Percentiles rank a stretch among this genome's conserved stretches.
These are phyloP conservation scores for Spizellomyces sp. DNA, from an alignment of 192 early-diverging fungal species.

Conservation along the genomic window DNA sequence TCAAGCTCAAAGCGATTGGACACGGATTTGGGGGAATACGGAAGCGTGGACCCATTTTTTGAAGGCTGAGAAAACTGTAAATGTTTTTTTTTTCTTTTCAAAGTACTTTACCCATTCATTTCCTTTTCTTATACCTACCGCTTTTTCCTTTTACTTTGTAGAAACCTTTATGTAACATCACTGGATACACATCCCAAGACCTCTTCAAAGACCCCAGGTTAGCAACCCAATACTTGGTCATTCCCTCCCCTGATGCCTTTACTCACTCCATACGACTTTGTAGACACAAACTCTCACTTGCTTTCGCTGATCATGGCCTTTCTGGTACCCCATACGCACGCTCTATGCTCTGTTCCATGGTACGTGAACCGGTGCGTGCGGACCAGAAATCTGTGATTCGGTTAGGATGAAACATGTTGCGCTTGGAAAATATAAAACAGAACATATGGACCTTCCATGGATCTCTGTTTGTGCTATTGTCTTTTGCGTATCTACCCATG, in stretches of 20 bases:
- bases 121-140: too few species aligned
- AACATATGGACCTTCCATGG: too few species aligned
- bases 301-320: neutral
- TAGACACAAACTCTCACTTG: neutral
- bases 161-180: neutral
- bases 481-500: too few species aligned
- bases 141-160: too few species aligned
- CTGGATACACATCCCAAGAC: neutral
- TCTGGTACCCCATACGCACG: neutral
- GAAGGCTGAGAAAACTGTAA: neutral
- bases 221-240: too few species aligned
- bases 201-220: neutral
- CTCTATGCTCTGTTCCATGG: neutral
- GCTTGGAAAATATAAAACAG: too few species aligned
- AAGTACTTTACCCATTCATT: neutral
- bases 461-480: too few species aligned
- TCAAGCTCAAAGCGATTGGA: neutral
- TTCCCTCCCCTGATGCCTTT: too few species aligned
- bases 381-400: neutral
- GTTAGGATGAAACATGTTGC: neutral
- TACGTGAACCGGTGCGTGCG: neutral
- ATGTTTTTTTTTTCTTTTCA: neutral
- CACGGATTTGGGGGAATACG: neutral
- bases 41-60: neutral
- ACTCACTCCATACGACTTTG: neutral